Base-by-base conservation (phyloP, 2,329 filamentous ascomycete species). In the Clonostachys byssicola region DNA sequence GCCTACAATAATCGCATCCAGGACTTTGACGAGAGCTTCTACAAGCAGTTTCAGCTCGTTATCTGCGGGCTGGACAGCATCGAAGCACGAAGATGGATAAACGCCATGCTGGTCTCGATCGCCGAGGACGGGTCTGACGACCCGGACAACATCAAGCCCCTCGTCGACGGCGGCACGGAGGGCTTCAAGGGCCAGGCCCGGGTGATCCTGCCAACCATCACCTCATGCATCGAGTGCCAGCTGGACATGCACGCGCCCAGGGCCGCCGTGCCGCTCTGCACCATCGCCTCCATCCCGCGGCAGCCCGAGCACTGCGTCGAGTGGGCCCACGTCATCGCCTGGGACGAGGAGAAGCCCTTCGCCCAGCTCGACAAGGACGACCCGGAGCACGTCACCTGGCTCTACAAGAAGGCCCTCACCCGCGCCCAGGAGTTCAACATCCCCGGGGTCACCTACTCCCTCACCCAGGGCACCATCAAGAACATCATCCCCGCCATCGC, bases 401-500 rank as follows among this genome's bases (percentile, higher is more conserved):
- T 99, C 5, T 97, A 89, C 67, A 79, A 89, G 52, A 91, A 91
- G 60, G 91, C 94, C 0, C 77, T 92, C 14, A 70, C 79, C 42
- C 88, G 94, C 35, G 91, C 94, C 1, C 67, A 85, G 49, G 89
- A 99, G 61, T 99, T 95, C 71, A 86, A 88, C 57, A 99, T 99
- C 56, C 67, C 83, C 0, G 95, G 94, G 9, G 89, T 99, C 49
- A 97, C 94, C 2, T 99, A 99, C 67, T 86, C 89, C 6, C 84
- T 96, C 66, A 96, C 95, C 0, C 94, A 99, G 64, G 95, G 94
- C 48, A 95, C 97, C 3, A 90, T 99, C 59, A 99, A 99, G 70
- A 99, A 99, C 68, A 99, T 99, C 66, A 99, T 99, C 51, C 94
- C 94, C 0, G 95, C 94, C 30, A 99, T 99, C 60, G 94, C 94